phyloP scores from a whole-genome alignment of 2,329 filamentous ascomycete species.

The Paecilomyces formosus region DNA sequence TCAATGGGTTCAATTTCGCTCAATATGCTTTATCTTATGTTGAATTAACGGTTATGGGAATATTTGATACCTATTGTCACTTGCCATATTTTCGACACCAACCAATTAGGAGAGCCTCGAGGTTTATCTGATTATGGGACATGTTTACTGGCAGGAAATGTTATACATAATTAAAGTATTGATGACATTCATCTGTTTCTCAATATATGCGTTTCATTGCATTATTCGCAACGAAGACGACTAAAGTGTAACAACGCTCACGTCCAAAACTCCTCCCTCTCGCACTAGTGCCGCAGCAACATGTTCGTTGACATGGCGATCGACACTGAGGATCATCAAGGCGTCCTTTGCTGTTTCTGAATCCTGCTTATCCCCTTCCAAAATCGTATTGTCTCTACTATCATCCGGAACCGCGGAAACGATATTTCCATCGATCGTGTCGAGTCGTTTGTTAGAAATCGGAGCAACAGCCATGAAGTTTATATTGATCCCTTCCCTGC shows the following conservation, averaged over 20 bases:
- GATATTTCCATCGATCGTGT: neutral
- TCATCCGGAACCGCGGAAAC: neutral
- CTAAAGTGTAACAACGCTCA: constrained; percentile 43
- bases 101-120: neutral
- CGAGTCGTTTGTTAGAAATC: constrained; percentile 15
- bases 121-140: neutral
- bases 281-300: constrained; percentile 44
- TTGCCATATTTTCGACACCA: neutral
- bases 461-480: constrained; percentile 69
- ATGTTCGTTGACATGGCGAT: constrained; percentile 54
- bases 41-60: neutral
- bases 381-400: constrained; percentile 9
- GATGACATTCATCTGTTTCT: neutral
- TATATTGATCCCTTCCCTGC: constrained; percentile 67
- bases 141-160: neutral
- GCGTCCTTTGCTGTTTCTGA: constrained; percentile 53
- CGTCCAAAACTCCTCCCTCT: constrained; percentile 47
- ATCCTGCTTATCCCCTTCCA: constrained; percentile 12
- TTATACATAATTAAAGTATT: neutral
- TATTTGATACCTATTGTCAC: neutral
- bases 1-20: neutral
- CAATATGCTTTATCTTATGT: neutral
- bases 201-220: no score
- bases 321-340: constrained; percentile 73
- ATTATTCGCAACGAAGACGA: no score